A percentile compares a stretch with the other conserved stretches of the same genome.
phyloP scores from a whole-genome alignment of 306 rosid genomes.

The Dryas alaskensis region DNA sequence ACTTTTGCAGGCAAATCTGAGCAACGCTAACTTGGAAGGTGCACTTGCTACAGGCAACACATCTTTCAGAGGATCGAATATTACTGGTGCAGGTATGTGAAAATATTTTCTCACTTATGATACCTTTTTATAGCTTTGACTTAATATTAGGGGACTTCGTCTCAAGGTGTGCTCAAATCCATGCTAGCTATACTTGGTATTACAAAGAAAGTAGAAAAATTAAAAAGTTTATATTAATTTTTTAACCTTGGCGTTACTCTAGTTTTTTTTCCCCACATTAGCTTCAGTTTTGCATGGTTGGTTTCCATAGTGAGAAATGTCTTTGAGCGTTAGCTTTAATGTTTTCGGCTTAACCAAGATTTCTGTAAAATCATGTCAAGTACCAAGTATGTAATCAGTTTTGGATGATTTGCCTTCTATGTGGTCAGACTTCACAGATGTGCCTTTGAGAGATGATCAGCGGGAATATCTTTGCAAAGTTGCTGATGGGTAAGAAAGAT shows the following conservation, averaged over 20 bases:
- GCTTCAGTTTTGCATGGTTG: not conserved
- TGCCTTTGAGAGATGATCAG: slow-evolving; percentile 93
- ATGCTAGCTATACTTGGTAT: not conserved
- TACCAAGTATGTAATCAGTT: slow-evolving; percentile 3
- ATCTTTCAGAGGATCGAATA: slow-evolving; percentile 73
- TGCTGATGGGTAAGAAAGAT: slow-evolving; percentile 77
- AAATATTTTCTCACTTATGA: slow-evolving; percentile 6
- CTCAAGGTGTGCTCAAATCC: not conserved
- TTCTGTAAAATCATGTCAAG: not conserved
- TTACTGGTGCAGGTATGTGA: slow-evolving; percentile 78
- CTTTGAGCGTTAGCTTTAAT: not conserved
- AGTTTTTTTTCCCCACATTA: not conserved
- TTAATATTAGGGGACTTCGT: slow-evolving; percentile 17
- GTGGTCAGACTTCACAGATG: slow-evolving; percentile 83
- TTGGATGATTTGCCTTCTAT: slow-evolving; percentile 23
- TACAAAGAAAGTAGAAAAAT: not conserved
- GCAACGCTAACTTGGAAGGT: slow-evolving; percentile 92
- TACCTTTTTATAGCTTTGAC: not conserved
- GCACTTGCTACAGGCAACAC: slow-evolving; percentile 91
- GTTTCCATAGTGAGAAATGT: not conserved
- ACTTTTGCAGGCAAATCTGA: slow-evolving; percentile 72
- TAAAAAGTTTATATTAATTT: not conserved
- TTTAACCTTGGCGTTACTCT: not conserved
- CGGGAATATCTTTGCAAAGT: slow-evolving; percentile 80
- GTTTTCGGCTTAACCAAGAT: not conserved